Conservation (phyloP, 2,329 filamentous ascomycete species). For the Mariannaea elegans region DNA sequence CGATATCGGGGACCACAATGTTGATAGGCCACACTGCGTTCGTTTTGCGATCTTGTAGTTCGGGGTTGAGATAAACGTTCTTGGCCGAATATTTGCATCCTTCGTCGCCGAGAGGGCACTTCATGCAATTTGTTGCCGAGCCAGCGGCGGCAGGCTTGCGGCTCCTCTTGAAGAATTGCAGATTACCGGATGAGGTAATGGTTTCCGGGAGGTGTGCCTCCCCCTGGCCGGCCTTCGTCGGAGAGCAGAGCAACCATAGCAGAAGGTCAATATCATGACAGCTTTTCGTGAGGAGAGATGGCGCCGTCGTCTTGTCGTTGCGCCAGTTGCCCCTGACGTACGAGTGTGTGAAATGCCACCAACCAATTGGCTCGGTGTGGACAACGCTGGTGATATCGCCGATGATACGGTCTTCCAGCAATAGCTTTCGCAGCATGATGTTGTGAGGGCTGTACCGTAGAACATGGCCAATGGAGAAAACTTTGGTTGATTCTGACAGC, state of each 20-base stretch:
- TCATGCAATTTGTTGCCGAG: conserved; percentile 84
- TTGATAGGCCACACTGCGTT: conserved; percentile 84
- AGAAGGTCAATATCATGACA: conserved; percentile 96
- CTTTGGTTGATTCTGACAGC: conserved; percentile 44
- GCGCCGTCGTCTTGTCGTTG: conserved; percentile 78
- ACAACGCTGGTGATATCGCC: conserved; percentile 87
- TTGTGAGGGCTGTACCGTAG: conserved; percentile 94
- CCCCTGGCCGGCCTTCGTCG: conserved; percentile 55
- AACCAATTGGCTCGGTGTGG: conserved; percentile 93
- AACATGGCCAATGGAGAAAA: conserved; percentile 95
- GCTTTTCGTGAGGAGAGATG: conserved; percentile 89
- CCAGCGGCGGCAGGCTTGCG: conserved; percentile 82
- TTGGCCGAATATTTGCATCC: conserved; percentile 87
- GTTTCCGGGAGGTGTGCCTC: conserved; percentile 76
- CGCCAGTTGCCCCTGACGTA: conserved; percentile 97
- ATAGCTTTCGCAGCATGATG: conserved; percentile 79
- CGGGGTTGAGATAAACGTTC: conserved; percentile 79
- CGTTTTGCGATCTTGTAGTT: conserved; percentile 68
- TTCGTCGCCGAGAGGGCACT: conserved; percentile 71
- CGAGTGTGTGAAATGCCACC: conserved; percentile 94
- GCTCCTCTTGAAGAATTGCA: conserved; percentile 79
- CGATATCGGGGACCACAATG: conserved; percentile 92
- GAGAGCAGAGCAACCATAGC: conserved; percentile 88
- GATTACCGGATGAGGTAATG: conserved; percentile 78
- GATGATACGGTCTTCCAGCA: conserved; percentile 78